Evolutionary conservation across 108 stramenopile genomes (phyloP).

Genomic region (Nannochloropsis gaditana): DNA sequence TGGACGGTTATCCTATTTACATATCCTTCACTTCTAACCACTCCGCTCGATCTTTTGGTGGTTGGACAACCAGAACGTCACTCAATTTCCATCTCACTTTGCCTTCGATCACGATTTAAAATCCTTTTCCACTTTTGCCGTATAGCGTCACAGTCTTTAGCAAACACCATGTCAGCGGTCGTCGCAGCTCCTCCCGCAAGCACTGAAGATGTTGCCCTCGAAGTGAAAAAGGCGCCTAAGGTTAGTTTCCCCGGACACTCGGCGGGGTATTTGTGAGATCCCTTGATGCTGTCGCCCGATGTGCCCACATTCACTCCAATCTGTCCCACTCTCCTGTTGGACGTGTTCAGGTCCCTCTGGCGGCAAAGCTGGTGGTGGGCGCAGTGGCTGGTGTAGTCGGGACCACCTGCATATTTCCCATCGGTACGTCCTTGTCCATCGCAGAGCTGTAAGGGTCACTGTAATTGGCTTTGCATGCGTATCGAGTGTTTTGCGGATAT

Average conservation of each 20-base stretch:
- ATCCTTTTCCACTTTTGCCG: neutral
- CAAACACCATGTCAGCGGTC: neutral
- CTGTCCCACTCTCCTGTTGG: too few relatives aligned
- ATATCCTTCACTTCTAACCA: too few relatives aligned
- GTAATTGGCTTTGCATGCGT: too few relatives aligned
- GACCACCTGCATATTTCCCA: constrained; percentile 33
- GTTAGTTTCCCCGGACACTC: neutral
- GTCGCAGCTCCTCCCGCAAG: neutral
- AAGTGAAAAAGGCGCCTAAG: neutral
- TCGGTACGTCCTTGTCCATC: neutral
- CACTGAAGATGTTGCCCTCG: neutral
- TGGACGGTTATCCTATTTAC: too few relatives aligned
- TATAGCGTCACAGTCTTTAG: neutral
- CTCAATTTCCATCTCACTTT: neutral
- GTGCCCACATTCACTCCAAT: too few relatives aligned
- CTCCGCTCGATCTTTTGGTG: neutral
- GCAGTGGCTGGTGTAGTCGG: constrained; percentile 37
- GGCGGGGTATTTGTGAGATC: too few relatives aligned
- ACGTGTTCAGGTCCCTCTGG: constrained; percentile 19
- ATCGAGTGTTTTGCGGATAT: too few relatives aligned
- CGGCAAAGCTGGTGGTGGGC: constrained; percentile 28
- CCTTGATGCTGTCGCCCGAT: too few relatives aligned
- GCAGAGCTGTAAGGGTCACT: too few relatives aligned
- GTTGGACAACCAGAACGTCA: constrained; percentile 6
- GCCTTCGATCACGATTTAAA: neutral